Percentiles rank a stretch among this genome's conserved stretches.
These are phyloP conservation scores for Candida pini DNA, from an alignment of 805 yeast species.

Conservation along the genomic window DNA sequence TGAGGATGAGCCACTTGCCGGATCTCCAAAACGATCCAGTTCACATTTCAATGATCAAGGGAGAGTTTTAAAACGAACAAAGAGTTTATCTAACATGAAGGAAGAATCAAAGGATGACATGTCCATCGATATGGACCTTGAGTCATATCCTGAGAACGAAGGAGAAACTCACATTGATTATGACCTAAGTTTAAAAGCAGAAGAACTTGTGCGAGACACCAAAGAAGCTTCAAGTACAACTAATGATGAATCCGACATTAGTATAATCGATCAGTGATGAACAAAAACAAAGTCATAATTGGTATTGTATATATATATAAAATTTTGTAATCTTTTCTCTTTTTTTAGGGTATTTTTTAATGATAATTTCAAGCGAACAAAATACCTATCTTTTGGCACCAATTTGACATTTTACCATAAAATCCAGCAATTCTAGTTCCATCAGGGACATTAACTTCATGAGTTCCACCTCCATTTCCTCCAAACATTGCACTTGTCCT, in stretches of 20 bases:
- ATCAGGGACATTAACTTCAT: constrained; percentile 57
- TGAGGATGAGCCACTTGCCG: too few species aligned
- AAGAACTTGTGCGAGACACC: too few species aligned
- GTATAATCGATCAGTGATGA: too few species aligned
- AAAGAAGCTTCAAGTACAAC: too few species aligned
- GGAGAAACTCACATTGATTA: too few species aligned
- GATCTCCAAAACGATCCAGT: constrained; percentile 16
- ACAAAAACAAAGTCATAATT: too few species aligned
- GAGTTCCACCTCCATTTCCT: constrained; percentile 57
- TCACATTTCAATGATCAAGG: constrained; percentile 5
- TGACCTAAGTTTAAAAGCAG: too few species aligned
- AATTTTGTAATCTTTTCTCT: background rate
- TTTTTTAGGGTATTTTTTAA: background rate
- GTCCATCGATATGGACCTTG: too few species aligned
- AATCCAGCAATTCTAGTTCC: constrained; percentile 63
- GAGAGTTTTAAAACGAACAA: constrained; percentile 14
- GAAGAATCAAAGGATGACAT: constrained; percentile 1
- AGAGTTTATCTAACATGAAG: constrained; percentile 10
- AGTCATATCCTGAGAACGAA: too few species aligned
- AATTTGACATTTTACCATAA: constrained; percentile 59
- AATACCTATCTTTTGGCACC: constrained; percentile 75
- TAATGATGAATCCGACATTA: too few species aligned
- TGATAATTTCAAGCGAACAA: constrained; percentile 44
- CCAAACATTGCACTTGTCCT: constrained; percentile 58
- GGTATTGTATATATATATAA: too few species aligned